A percentile compares a stretch with the other conserved stretches of the same genome.
Conservation (phyloP, 495 filamentous ascomycete species). For the Cryomyces antarcticus region DNA sequence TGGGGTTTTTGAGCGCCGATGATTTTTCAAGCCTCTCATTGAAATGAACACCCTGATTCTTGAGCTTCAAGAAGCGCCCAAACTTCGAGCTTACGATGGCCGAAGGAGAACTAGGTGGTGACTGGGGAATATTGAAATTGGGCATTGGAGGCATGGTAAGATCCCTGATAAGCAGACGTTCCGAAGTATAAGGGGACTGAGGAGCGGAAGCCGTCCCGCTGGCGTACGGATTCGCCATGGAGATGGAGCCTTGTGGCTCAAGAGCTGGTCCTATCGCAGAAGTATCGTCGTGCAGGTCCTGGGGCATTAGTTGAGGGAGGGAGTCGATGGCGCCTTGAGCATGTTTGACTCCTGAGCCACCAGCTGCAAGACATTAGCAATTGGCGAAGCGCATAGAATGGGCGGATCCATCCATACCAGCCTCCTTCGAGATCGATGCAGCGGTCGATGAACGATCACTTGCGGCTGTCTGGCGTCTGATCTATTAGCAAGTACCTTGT, state of each 20-base stretch:
- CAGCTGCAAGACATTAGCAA: neutral
- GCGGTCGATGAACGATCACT: no score
- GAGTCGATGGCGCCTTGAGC: neutral
- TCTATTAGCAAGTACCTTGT: no score
- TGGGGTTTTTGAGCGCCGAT: constrained; percentile 60
- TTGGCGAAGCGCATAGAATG: neutral
- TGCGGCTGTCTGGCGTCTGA: no score
- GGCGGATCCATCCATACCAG: no score
- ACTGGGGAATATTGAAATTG: constrained; percentile 63
- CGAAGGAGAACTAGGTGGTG: constrained; percentile 59
- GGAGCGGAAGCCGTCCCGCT: constrained; percentile 20
- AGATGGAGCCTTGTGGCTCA: constrained; percentile 22
- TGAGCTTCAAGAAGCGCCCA: constrained; percentile 63
- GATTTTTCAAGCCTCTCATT: constrained; percentile 60
- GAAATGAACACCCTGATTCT: constrained; percentile 75
- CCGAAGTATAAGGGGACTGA: constrained; percentile 47
- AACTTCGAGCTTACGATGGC: constrained; percentile 48
- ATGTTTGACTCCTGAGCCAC: neutral
- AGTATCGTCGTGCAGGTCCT: neutral
- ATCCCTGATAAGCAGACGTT: constrained; percentile 47
- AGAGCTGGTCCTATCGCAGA: constrained; percentile 22
- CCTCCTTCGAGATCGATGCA: no score
- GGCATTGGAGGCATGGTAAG: constrained; percentile 70
- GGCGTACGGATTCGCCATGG: constrained; percentile 4
- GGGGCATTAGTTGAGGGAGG: neutral